Evolutionary conservation across 768 basidiomycete genomes (phyloP), one percentile per base, ranked within the genome.

Genomic region (Lanmaoa pseudosensibilis): DNA sequence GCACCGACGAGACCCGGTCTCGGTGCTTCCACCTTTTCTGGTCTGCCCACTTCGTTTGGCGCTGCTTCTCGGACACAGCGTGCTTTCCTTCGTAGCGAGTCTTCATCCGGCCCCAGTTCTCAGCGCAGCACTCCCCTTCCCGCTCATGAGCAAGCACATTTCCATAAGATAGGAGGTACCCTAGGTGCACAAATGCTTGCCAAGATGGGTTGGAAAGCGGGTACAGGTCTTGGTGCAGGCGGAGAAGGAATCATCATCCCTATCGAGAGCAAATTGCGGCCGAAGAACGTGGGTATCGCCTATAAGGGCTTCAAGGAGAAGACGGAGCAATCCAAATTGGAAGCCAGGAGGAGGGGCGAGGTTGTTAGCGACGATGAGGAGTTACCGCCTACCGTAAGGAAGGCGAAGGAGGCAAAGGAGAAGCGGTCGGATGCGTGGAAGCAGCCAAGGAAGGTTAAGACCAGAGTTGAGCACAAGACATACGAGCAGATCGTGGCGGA

Each of bases 401-500:
- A 84, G 77, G 67, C 78, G 74, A 63, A 74, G 75, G 78, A 76
- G 52, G 84, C 79, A 66, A 83, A 84, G 63, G 78, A 78, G 52
- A 84, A 87, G 64, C 77, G 84, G 66, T 81, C 89, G 16, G 88
- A 94, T 57, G 81, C 81, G 5, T 97, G 94, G 95, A 94, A 89
- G 75, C 83, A 83, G 57, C 84, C 90, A 8, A 90, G 84, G 80
- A 94, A 89, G 70, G 79, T 85, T 52, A 97, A 92, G 74, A 85
- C 82, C 21, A 92, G 85, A 73, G 77, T 94, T 34, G 87, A 93
- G 68, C 94, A 98, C 77, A 97, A 96, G 80, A 94, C 94, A 0
- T 99, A 98, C 68, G 97, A 99, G 72, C 85, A 99, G 73, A 92
- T 98, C 52, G 70, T 99, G 50, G 88, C 91, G 3, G 94, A 96